Base-by-base conservation (phyloP, 148 eudicot genomes). In the Cornus florida region DNA sequence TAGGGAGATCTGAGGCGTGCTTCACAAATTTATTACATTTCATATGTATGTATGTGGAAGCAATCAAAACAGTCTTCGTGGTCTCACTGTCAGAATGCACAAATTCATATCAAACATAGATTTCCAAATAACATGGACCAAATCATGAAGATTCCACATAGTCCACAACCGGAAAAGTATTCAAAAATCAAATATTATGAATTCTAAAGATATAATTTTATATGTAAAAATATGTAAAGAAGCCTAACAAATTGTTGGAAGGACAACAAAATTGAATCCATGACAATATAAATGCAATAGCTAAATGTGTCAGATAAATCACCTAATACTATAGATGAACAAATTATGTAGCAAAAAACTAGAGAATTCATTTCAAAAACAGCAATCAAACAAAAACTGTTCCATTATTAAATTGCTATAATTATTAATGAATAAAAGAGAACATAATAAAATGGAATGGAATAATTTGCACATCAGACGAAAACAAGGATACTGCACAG, bases 31-130 rank as follows among this genome's bases (percentile, higher is more conserved):
- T 81, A 62, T 86, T 83, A 74, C 89, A 77, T 83, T 90, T 93
- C 91, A 93, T 83, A 77, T 88, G 93, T 81, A 91, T 84, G 78
- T 82, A 93, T 59, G 88, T 87, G 41, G 97, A 93, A 82, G 94
- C 90, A 78, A 88, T 84, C 84, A 93, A 80, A 69, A 93, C 87
- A 77, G 84, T 88, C 83, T 88, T 91, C 19, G 97, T 93, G 78
- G 87, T 86, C 60, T 93, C 97, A 86, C 97, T 93, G 91, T 76
- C 69, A 81, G 20, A 68, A 74, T 41, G 67, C 31, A 87, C 22
- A 19, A 82, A 62, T 62, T 62, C 6, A 7, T 19, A 53, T 62
- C 7, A 2, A 32, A 35, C 43, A 35, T 12, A 69, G 35, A 13
- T 69, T 17, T 3, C 72, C 72, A 69, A 35, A 69, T 19, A 69